Evolutionary conservation across 208 protist genomes (phyloP).

Genomic region (Acanthamoeba triangularis): DNA sequence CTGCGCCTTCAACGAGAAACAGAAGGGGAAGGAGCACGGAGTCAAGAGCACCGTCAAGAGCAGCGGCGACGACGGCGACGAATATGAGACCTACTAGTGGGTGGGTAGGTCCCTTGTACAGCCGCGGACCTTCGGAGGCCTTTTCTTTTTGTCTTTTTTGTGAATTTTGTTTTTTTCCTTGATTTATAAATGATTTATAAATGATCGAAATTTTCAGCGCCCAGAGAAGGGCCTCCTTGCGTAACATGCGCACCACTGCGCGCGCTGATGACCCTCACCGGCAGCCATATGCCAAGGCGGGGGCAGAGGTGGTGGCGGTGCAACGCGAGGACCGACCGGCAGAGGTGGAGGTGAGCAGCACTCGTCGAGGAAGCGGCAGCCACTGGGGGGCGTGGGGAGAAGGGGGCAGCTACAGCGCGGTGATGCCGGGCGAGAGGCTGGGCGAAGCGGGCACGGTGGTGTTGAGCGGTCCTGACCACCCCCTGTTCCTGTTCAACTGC

Average conservation of each 20-base stretch:
- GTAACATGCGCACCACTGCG: too few species aligned
- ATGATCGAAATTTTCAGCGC: too few species aligned
- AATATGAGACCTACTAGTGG: constrained; percentile 65
- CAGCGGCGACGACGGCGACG: constrained; percentile 34
- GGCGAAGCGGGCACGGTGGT: neutral
- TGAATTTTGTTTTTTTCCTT: too few species aligned
- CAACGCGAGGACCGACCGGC: neutral
- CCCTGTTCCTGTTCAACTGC: constrained; percentile 63
- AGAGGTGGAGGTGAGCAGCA: neutral
- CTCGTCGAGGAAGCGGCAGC: neutral
- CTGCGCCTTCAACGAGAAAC: constrained; percentile 73
- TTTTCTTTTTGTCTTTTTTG: too few species aligned
- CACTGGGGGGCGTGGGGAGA: neutral
- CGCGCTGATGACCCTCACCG: too few species aligned
- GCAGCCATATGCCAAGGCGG: too few species aligned
- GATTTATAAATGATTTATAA: too few species aligned
- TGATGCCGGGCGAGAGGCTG: neutral
- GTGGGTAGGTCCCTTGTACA: neutral
- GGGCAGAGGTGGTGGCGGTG: neutral
- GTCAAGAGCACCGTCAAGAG: neutral
- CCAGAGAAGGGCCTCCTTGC: too few species aligned
- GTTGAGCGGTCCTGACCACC: constrained; percentile 31
- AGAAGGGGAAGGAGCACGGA: constrained; percentile 8
- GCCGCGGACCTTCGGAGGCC: neutral
- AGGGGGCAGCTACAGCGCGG: neutral